Conservation (phyloP, 495 filamentous ascomycete species). For the Immersiella caudata region DNA sequence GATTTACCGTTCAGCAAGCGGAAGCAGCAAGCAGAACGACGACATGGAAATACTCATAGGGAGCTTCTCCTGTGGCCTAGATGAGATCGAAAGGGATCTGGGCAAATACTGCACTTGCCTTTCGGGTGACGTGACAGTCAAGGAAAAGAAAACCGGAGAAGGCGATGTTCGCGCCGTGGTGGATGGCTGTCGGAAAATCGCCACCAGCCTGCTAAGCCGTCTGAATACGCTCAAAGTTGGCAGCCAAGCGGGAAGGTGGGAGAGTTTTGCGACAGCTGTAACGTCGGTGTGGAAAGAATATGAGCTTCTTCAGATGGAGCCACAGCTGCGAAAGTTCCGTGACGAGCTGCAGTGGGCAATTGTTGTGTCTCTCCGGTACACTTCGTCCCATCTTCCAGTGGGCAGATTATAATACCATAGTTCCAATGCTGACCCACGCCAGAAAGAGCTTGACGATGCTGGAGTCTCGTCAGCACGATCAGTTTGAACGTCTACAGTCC, state of each 20-base stretch:
- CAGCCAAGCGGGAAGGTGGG: slow-evolving; percentile 1
- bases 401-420: no score
- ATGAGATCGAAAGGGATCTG: background rate
- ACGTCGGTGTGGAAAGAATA: slow-evolving; percentile 6
- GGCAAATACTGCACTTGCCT: slow-evolving; percentile 6
- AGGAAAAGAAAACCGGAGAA: background rate
- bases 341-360: slow-evolving; percentile 12
- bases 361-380: slow-evolving; percentile 3
- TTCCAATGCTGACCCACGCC: no score
- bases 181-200: background rate
- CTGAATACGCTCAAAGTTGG: slow-evolving; percentile 4
- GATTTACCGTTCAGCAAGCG: slow-evolving; percentile 5
- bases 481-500: slow-evolving; percentile 1
- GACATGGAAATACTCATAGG: slow-evolving; percentile 5
- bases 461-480: slow-evolving; percentile 5
- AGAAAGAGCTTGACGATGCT: slow-evolving; percentile 1
- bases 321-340: background rate
- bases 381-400: no score
- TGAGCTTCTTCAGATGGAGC: background rate
- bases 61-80: background rate
- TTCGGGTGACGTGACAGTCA: background rate
- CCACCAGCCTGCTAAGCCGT: background rate
- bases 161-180: background rate
- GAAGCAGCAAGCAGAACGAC: background rate
- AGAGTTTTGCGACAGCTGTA: background rate